These are phyloP conservation scores for Myriosclerotinia duriaeana DNA, from an alignment of 2,329 filamentous ascomycete species.

Conservation along the genomic window DNA sequence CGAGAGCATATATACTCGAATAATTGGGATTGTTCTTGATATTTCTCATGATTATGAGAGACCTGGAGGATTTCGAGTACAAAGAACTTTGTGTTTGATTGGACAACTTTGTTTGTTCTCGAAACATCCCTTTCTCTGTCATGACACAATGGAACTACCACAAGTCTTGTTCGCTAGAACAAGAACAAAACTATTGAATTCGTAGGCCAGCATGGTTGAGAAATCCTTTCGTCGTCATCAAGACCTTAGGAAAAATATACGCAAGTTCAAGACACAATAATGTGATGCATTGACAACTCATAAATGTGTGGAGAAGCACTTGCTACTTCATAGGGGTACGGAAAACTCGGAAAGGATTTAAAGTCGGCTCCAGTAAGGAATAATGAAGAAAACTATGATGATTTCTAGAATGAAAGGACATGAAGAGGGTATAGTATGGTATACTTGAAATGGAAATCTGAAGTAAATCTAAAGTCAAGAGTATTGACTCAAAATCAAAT, in stretches of 20 bases:
- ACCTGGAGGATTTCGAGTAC: neutral
- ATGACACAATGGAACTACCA: neutral
- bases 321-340: slow-evolving; percentile 4
- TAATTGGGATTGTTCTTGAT: neutral
- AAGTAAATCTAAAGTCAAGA: neutral
- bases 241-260: neutral
- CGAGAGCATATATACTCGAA: neutral
- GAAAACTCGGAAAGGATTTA: slow-evolving; percentile 5
- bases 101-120: slow-evolving; percentile 2
- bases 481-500: slow-evolving; percentile 2
- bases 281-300: slow-evolving; percentile 19
- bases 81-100: neutral
- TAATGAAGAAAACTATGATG: neutral
- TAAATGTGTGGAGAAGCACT: slow-evolving; percentile 19
- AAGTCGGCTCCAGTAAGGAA: neutral
- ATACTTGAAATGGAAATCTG: neutral
- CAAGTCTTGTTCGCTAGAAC: neutral
- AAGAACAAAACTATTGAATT: neutral
- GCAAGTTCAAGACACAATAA: neutral
- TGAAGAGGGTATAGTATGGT: neutral
- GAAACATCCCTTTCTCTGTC: neutral
- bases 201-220: neutral
- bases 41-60: neutral
- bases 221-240: neutral
- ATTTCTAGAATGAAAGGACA: neutral